These are phyloP conservation scores for Phascolomyces articulosus DNA, from an alignment of 371 early-diverging fungal species.

Conservation along the genomic window DNA sequence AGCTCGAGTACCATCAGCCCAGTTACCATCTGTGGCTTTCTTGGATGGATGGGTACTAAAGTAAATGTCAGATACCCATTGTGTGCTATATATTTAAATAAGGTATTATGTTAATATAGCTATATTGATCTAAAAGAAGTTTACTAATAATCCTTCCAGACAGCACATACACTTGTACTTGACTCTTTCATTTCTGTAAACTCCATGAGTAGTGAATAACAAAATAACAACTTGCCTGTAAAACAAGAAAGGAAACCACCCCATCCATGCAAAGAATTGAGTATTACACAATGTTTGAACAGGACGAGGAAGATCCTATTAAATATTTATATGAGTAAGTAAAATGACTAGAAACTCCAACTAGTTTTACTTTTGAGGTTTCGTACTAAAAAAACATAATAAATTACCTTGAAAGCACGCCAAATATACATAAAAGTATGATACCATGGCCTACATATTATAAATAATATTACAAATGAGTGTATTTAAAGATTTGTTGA, in stretches of 20 bases:
- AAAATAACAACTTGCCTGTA: conserved; percentile 40
- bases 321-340: too few relatives aligned
- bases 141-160: too few relatives aligned
- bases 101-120: neutral
- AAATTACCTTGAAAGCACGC: conserved; percentile 44
- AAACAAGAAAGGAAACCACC: conserved; percentile 83
- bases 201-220: too few relatives aligned
- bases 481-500: too few relatives aligned
- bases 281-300: conserved; percentile 74
- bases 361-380: too few relatives aligned
- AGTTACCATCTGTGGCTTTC: conserved; percentile 25
- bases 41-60: conserved; percentile 37
- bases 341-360: too few relatives aligned
- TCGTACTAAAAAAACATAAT: too few relatives aligned
- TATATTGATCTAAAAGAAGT: too few relatives aligned
- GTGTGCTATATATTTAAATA: conserved; percentile 29
- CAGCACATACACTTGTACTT: too few relatives aligned
- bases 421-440: conserved; percentile 58
- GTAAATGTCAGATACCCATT: conserved; percentile 64
- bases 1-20: conserved; percentile 61
- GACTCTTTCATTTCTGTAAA: too few relatives aligned
- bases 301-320: conserved; percentile 41
- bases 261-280: conserved; percentile 88
- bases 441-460: conserved; percentile 51
- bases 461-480: too few relatives aligned